Evolutionary conservation across 2,329 filamentous ascomycete genomes (phyloP), one percentile per base, ranked within the genome.

Genomic region (Epichloe aotearoae): DNA sequence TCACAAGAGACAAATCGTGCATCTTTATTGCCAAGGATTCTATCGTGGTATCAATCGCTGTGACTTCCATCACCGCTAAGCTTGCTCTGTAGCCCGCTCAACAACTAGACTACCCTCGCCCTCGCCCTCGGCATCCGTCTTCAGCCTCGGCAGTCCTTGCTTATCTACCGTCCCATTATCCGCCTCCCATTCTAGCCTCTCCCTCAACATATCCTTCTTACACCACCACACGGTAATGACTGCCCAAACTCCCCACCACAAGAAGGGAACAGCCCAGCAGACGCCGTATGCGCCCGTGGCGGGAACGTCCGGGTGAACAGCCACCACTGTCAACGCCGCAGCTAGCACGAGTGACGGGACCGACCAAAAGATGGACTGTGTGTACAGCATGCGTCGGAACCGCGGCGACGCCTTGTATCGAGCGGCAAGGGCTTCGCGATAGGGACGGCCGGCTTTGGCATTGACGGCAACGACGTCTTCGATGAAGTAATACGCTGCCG

Each of bases 401-500:
- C 68, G 62, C 8, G 67, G 66, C 53, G 66, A 69, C 5, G 69
- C 68, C 50, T 64, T 61, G 54, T 71, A 72, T 20, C 69, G 61
- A 8, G 69, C 69, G 20, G 69, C 64, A 26, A 69, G 58, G 10
- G 68, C 69, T 50, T 71, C 68, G 42, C 69, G 64, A 43, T 65
- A 72, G 0, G 68, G 67, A 37, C 66, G 62, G n/a, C 68, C 68
- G 10, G 78, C 81, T 3, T 73, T 75, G 19, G 79, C 82, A 59
- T 85, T 83, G 40, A 86, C 82, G 4, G 79, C 80, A 14, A 83
- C 74, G 23, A 84, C 73, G 57, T 86, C 82, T 63, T 86, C 82
- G 26, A 84, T 76, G 33, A 85, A 71, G 47, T 82, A 82, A 57
- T 83, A 82, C 2, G 77, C 72, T 2, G 78, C 74, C 0, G 82